These are phyloP conservation scores for Phytomonas francai DNA, from an alignment of 208 protist species.

Conservation along the genomic window DNA sequence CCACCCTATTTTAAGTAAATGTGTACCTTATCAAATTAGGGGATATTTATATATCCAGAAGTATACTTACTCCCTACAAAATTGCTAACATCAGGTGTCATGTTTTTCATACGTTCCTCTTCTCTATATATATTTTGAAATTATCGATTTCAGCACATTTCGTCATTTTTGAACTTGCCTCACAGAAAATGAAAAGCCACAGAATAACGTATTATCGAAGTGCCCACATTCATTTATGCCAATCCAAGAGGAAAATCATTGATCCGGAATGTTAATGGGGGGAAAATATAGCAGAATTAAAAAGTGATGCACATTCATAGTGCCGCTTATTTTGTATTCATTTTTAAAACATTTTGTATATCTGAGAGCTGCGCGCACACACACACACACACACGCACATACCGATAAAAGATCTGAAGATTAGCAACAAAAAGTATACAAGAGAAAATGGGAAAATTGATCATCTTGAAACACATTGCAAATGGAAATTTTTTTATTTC, in stretches of 20 bases:
- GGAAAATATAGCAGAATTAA: no score
- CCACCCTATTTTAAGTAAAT: background rate
- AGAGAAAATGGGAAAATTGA: background rate
- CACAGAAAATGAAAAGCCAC: background rate
- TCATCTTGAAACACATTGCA: background rate
- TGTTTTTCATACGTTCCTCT: background rate
- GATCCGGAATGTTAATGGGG: no score
- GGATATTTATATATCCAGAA: slow-evolving; percentile 1
- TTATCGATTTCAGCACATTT: background rate
- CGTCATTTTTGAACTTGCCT: background rate
- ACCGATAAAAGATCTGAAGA: background rate
- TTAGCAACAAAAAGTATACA: slow-evolving; percentile 1
- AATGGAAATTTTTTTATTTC: background rate
- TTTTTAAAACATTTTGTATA: slow-evolving; percentile 8
- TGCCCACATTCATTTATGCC: background rate
- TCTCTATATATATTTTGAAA: background rate
- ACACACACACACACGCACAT: background rate
- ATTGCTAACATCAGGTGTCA: background rate
- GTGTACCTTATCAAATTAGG: background rate
- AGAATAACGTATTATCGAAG: background rate
- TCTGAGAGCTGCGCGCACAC: background rate
- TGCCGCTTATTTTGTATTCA: background rate
- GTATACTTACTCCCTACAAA: background rate
- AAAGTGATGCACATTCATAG: no score
- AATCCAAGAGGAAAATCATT: no score